Base-by-base conservation (phyloP, 257 asterid genomes). In the Solanum tacnaense region DNA sequence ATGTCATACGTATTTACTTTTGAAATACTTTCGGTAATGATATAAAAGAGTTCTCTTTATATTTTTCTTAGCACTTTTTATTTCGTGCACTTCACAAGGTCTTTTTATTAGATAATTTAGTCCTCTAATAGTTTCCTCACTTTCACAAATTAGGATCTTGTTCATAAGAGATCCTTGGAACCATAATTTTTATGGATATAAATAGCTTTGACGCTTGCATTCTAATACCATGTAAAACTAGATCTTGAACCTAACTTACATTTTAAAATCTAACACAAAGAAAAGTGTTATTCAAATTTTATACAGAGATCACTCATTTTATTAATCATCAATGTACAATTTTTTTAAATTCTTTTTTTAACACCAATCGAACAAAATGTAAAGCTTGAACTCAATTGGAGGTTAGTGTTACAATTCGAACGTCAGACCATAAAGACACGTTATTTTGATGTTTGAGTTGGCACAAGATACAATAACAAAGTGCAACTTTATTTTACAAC, bases 171-270 rank as follows among this genome's bases (percentile, higher is more conserved):
- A 52, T 52, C 23, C 23, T 52, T 16, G 60, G 60, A 52, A 15
- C 60, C 60, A 5, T 52, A 41, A 41, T 41, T 10, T 41, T 41
- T 41, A 44, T 1, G 56, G 0, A 44, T 44, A 44, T 44, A 52
- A 52, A 16, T 56, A 20, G 4, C 0, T 56, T 52, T 56, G 65
- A 60, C 13, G 1, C 13, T 60, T 8, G 15, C 13, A 2, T 23
- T 60, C 2, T 11, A 6, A n/a, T 23, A n/a, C 0, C 2, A 58
- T 7, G 5, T 7, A 21, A 58, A 20, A 20, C 0, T 6, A 58
- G 4, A 7, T 20, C 0, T 20, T 20, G 12, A 3, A 20, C 12
- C 0, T 58, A 20, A 18, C 3, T 58, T 21, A 7, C 4, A 58
- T 7, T 20, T 58, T 3, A 7, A 58, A 58, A 21, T 20, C 2